Evolutionary conservation across 208 protist genomes (phyloP).

Genomic region (Trypanosoma melophagium): DNA sequence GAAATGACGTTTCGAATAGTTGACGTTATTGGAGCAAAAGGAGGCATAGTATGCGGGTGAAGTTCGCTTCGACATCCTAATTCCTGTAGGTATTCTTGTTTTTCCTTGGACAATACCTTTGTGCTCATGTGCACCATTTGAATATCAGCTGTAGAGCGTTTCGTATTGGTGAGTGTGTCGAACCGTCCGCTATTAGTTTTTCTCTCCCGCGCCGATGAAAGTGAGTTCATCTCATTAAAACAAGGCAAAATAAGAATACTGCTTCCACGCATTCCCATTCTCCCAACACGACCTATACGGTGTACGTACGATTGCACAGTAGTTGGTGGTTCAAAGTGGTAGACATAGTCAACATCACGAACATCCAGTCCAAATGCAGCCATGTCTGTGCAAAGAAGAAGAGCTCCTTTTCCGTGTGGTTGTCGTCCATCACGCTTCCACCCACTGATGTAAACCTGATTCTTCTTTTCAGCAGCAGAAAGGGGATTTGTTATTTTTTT

Average conservation of each 20-base stretch:
- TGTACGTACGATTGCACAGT: slow-evolving; percentile 85
- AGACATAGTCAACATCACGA: slow-evolving; percentile 91
- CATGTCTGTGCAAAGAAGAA: slow-evolving; percentile 90
- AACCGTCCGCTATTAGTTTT: slow-evolving; percentile 68
- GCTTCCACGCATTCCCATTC: slow-evolving; percentile 88
- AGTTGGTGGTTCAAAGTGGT: slow-evolving; percentile 87
- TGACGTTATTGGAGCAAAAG: slow-evolving; percentile 75
- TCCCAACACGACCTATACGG: slow-evolving; percentile 86
- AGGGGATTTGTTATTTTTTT: slow-evolving; percentile 28
- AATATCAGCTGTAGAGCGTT: slow-evolving; percentile 52
- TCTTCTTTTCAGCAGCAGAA: slow-evolving; percentile 69
- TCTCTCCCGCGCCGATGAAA: slow-evolving; percentile 48
- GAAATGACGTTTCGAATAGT: slow-evolving; percentile 75
- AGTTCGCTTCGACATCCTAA: slow-evolving; percentile 45
- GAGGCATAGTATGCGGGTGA: slow-evolving; percentile 64
- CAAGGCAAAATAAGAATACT: slow-evolving; percentile 82
- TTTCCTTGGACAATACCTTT: slow-evolving; percentile 37
- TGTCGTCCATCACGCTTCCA: slow-evolving; percentile 72
- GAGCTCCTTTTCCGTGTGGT: slow-evolving; percentile 66
- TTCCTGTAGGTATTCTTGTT: slow-evolving; percentile 54
- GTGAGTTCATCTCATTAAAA: slow-evolving; percentile 19
- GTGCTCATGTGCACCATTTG: slow-evolving; percentile 37
- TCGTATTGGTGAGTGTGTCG: slow-evolving; percentile 82
- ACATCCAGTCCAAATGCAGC: slow-evolving; percentile 90
- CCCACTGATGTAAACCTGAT: slow-evolving; percentile 73